Percentiles rank a stretch among this genome's conserved stretches.
Evolutionary conservation across 1,139 yeast genomes (phyloP).

Genomic region (Suhomyces bribrorum): DNA sequence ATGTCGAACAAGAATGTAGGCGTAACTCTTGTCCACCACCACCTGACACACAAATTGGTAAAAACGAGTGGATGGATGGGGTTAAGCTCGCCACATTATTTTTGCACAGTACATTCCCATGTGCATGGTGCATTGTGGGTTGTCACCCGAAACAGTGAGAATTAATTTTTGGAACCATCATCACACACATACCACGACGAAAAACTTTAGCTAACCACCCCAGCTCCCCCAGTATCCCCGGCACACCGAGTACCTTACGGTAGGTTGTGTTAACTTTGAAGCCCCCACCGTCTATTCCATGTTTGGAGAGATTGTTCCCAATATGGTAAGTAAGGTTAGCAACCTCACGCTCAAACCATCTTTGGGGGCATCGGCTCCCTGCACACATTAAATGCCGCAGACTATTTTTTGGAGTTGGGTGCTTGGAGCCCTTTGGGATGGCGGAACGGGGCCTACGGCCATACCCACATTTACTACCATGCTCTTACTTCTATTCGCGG

Average conservation of each 20-base stretch:
- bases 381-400: background rate
- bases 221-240: background rate
- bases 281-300: background rate
- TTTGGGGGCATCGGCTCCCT: background rate
- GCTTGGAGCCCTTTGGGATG: background rate
- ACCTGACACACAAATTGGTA: too few relatives aligned
- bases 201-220: too few relatives aligned
- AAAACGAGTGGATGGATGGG: too few relatives aligned
- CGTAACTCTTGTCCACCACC: too few relatives aligned
- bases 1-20: too few relatives aligned
- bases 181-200: too few relatives aligned
- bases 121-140: too few relatives aligned
- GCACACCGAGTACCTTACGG: background rate
- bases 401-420: too few relatives aligned
- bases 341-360: background rate
- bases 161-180: too few relatives aligned
- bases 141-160: too few relatives aligned
- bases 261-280: background rate
- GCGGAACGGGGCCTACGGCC: conserved; percentile 2
- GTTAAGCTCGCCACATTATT: too few relatives aligned
- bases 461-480: conserved; percentile 1
- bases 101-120: too few relatives aligned
- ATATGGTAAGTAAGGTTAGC: background rate
- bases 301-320: background rate
- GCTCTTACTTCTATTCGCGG: conserved; percentile 6